Percentiles rank a stretch among this genome's conserved stretches.
These are phyloP conservation scores for Picea abies DNA, from an alignment of 83 land plant genomes.

Conservation along the genomic window DNA sequence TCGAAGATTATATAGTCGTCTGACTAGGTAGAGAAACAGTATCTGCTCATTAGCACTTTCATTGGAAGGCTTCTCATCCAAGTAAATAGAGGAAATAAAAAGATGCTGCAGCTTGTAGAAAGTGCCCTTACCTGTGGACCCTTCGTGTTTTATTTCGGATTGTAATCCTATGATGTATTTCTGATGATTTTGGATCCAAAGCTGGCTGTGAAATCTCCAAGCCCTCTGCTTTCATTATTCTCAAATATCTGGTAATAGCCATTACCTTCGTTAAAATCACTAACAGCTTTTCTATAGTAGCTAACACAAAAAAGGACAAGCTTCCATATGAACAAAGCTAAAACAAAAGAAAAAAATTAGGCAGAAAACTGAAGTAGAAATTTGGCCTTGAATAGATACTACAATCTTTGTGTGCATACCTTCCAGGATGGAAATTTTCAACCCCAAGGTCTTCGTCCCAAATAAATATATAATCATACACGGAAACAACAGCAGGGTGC, in stretches of 20 bases:
- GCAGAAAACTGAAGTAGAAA: too few species aligned
- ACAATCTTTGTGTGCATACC: slow-evolving; percentile 31
- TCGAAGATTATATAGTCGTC: slow-evolving; percentile 44
- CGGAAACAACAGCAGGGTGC: slow-evolving; percentile 71
- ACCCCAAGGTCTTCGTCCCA: slow-evolving; percentile 95
- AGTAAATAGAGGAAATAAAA: neutral
- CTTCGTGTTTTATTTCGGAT: slow-evolving; percentile 42
- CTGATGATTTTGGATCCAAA: slow-evolving; percentile 59
- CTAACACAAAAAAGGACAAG: neutral
- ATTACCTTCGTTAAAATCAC: neutral
- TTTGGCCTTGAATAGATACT: too few species aligned
- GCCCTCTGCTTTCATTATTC: slow-evolving; percentile 77
- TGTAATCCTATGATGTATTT: slow-evolving; percentile 84
- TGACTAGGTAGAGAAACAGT: slow-evolving; percentile 27
- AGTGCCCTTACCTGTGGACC: slow-evolving; percentile 57
- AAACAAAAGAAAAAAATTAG: too few species aligned
- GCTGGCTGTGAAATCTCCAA: slow-evolving; percentile 95
- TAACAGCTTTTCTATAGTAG: neutral
- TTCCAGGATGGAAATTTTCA: slow-evolving; percentile 71
- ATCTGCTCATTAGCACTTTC: slow-evolving; percentile 6
- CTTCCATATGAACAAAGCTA: too few species aligned
- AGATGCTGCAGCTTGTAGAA: neutral
- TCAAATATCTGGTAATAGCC: slow-evolving; percentile 47
- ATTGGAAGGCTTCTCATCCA: neutral
- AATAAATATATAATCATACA: slow-evolving; percentile 79